These are phyloP conservation scores for Serendipita sp. DNA, from an alignment of 1,284 basidiomycete species.

Conservation along the genomic window DNA sequence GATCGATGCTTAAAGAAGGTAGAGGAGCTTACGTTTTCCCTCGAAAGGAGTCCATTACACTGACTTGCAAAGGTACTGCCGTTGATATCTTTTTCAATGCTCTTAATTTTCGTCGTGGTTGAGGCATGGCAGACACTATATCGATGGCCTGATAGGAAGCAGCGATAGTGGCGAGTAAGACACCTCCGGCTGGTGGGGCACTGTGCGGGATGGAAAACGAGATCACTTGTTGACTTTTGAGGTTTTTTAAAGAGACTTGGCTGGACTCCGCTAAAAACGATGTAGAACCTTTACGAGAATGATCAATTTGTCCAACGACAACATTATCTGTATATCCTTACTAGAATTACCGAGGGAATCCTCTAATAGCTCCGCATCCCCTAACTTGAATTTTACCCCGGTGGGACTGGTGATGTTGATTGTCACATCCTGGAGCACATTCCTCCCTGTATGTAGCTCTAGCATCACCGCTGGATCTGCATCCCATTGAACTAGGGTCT, in stretches of 20 bases:
- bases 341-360: neutral
- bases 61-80: conserved; percentile 63
- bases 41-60: conserved; percentile 78
- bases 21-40: conserved; percentile 35
- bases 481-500: conserved; percentile 49
- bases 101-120: conserved; percentile 35
- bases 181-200: neutral
- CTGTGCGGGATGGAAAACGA: conserved; percentile 23
- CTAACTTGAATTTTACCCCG: conserved; percentile 31
- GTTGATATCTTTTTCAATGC: conserved; percentile 42
- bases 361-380: conserved; percentile 20
- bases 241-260: conserved; percentile 31
- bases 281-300: conserved; percentile 15
- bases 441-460: conserved; percentile 48
- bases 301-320: neutral
- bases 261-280: conserved; percentile 25
- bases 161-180: neutral
- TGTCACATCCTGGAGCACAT: conserved; percentile 36
- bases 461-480: conserved; percentile 38
- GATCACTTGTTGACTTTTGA: conserved; percentile 31
- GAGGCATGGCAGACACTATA: conserved; percentile 28
- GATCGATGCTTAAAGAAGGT: neutral
- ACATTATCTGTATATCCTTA: neutral
- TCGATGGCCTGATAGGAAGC: neutral
- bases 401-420: conserved; percentile 40